A percentile compares a stretch with the other conserved stretches of the same genome.
Evolutionary conservation across 345 rosid species (phyloP).

Genomic region (Bruguiera parviflora): DNA sequence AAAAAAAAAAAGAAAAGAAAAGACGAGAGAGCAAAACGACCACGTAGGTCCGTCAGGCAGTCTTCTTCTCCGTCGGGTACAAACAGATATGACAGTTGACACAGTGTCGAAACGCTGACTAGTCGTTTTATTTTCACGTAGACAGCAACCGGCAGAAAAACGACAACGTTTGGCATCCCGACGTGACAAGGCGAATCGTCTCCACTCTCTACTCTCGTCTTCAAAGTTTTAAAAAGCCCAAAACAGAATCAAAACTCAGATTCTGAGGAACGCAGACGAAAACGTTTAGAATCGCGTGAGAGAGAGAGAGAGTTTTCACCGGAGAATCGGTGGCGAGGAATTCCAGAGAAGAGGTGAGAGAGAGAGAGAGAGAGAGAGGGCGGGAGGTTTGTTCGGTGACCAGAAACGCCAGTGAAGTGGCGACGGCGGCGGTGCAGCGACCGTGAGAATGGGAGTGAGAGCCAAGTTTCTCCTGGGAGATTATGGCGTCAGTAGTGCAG

Average conservation of each 20-base stretch:
- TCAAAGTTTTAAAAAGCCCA: too few relatives aligned
- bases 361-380: constrained; percentile 1
- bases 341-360: background rate
- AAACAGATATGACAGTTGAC: background rate
- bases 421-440: background rate
- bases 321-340: too few relatives aligned
- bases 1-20: background rate
- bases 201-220: background rate
- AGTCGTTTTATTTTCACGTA: background rate
- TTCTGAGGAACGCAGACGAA: constrained; percentile 1
- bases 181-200: too few relatives aligned
- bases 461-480: constrained; percentile 5
- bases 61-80: background rate
- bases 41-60: background rate
- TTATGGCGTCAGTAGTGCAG: too few relatives aligned
- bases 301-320: background rate
- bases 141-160: background rate
- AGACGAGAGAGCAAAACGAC: background rate
- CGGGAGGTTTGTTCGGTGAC: background rate
- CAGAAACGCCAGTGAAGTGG: background rate
- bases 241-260: background rate
- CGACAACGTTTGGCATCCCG: constrained; percentile 17
- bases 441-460: constrained; percentile 24
- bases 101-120: background rate
- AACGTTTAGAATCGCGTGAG: background rate